Conservation (phyloP, 2,329 filamentous ascomycete species). For the Penicillium griseofulvum region DNA sequence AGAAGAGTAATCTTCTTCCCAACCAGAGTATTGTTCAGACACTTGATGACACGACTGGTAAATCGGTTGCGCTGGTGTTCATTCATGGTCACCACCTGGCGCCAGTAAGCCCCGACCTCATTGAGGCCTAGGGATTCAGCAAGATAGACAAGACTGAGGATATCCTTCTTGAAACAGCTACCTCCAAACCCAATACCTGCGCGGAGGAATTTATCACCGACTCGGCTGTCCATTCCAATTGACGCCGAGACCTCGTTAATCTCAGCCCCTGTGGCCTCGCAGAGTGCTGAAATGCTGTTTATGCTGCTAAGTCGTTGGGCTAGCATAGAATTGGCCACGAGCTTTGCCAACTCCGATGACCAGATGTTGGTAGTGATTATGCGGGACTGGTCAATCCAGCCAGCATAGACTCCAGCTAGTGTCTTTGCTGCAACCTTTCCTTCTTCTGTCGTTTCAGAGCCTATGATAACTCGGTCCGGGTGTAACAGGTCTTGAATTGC, state of each 20-base stretch:
- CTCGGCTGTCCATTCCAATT: conserved; percentile 67
- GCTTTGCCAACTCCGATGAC: conserved; percentile 75
- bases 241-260: conserved; percentile 67
- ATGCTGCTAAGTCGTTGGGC: conserved; percentile 78
- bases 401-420: conserved; percentile 64
- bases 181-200: conserved; percentile 75
- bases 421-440: conserved; percentile 62
- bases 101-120: conserved; percentile 74
- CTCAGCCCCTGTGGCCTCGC: conserved; percentile 71
- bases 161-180: conserved; percentile 78
- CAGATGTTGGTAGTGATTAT: conserved; percentile 72
- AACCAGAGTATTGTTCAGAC: conserved; percentile 65
- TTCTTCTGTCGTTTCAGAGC: conserved; percentile 59
- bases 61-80: conserved; percentile 71
- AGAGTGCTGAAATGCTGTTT: conserved; percentile 74
- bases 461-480: conserved; percentile 73
- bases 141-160: conserved; percentile 70
- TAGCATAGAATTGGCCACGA: conserved; percentile 75
- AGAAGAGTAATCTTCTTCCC: conserved; percentile 72
- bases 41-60: conserved; percentile 61
- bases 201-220: conserved; percentile 70
- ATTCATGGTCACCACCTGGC: conserved; percentile 70
- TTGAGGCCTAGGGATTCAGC: conserved; percentile 66
- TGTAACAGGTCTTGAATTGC: conserved; percentile 68
- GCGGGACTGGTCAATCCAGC: conserved; percentile 65